These are phyloP conservation scores for Macrolepiota dolichaula DNA, from an alignment of 768 basidiomycete genomes.

Conservation along the genomic window DNA sequence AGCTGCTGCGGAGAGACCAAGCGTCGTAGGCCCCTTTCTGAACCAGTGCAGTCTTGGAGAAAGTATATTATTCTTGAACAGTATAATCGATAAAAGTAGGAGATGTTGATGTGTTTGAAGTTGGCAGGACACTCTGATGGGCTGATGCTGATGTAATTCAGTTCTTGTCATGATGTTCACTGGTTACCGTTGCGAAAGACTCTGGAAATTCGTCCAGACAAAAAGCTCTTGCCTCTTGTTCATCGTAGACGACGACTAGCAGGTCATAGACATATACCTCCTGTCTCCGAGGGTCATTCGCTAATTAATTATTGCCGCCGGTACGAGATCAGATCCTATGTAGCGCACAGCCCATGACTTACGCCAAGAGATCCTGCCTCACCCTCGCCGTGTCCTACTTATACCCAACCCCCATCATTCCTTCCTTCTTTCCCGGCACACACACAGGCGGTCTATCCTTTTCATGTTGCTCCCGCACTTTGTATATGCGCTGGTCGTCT, in stretches of 20 bases:
- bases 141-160: slow-evolving; percentile 2
- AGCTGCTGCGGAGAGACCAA: too few species aligned
- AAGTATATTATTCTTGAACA: not conserved
- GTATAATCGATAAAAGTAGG: not conserved
- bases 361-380: slow-evolving; percentile 12
- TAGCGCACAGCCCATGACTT: slow-evolving; percentile 16
- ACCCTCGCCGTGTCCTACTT: slow-evolving; percentile 2
- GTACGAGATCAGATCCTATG: not conserved
- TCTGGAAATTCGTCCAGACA: not conserved
- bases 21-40: not conserved
- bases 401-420: slow-evolving; percentile 6
- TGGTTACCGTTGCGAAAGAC: slow-evolving; percentile 9
- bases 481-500: slow-evolving; percentile 43
- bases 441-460: slow-evolving; percentile 26
- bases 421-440: slow-evolving; percentile 5
- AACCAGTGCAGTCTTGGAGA: not conserved
- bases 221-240: not conserved
- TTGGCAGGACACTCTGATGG: not conserved
- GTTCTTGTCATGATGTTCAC: not conserved
- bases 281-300: not conserved
- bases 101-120: not conserved
- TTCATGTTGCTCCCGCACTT: slow-evolving; percentile 32
- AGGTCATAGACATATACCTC: not conserved
- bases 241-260: slow-evolving; percentile 3
- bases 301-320: slow-evolving; percentile 2